These are phyloP conservation scores for Solanum habrochaites DNA, from an alignment of 257 asterid species.

Conservation along the genomic window DNA sequence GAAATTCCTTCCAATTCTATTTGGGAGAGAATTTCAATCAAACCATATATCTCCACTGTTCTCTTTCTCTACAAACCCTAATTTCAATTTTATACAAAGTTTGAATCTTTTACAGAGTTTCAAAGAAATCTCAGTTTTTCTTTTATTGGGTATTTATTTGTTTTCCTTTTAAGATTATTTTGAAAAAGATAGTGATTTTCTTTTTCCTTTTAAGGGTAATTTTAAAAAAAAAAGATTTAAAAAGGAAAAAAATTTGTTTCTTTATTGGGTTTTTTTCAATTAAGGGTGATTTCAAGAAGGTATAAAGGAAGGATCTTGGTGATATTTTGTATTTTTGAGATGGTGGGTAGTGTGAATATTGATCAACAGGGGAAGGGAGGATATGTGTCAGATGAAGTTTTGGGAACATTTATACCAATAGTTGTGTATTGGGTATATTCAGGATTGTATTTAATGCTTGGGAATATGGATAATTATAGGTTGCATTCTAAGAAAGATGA, in stretches of 20 bases:
- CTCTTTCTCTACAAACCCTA: not conserved
- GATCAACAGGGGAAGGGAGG: constrained; percentile 25
- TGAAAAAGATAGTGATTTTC: not conserved
- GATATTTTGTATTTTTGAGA: not conserved
- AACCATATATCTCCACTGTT: not conserved
- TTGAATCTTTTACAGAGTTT: not conserved
- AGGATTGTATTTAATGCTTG: constrained; percentile 62
- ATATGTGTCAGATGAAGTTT: constrained; percentile 57
- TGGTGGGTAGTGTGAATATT: not conserved
- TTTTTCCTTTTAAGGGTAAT: not conserved
- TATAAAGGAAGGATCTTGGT: not conserved
- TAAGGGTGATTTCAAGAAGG: not conserved
- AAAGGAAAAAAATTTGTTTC: not conserved
- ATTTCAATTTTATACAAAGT: not conserved
- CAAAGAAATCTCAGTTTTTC: not conserved
- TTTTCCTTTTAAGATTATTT: not conserved
- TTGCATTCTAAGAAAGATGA: constrained; percentile 71
- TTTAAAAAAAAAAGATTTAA: not conserved
- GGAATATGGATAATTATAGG: constrained; percentile 48
- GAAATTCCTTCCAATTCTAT: not conserved
- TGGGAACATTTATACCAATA: constrained; percentile 75
- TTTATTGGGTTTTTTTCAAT: not conserved
- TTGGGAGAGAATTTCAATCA: not conserved
- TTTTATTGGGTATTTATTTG: not conserved
- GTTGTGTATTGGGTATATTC: constrained; percentile 79